Conservation (phyloP, 1,139 yeast genomes). For the Chernovozyma aurita region DNA sequence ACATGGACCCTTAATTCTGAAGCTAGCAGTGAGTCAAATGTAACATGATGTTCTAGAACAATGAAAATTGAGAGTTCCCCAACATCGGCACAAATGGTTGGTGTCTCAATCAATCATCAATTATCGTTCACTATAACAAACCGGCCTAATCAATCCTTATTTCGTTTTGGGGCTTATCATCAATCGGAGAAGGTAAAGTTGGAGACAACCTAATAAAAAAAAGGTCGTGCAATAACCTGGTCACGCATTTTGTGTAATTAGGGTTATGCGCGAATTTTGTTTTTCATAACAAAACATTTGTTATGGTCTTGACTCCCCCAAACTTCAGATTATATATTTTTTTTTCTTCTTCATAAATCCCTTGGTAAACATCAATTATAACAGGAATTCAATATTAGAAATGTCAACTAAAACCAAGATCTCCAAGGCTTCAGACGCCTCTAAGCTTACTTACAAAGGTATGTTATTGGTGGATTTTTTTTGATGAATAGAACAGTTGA, state of each 20-base stretch:
- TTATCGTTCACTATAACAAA: too few species aligned
- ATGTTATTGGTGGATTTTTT: conserved; percentile 18
- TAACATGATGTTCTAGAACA: too few species aligned
- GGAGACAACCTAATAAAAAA: too few species aligned
- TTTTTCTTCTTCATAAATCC: conserved; percentile 6
- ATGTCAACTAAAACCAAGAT: conserved; percentile 26
- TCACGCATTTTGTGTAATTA: conserved; percentile 6
- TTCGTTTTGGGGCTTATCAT: too few species aligned
- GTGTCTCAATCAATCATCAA: too few species aligned
- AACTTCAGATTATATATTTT: conserved; percentile 5
- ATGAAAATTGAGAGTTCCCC: too few species aligned
- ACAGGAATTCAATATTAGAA: conserved; percentile 13
- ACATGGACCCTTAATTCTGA: too few species aligned
- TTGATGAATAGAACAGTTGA: not conserved
- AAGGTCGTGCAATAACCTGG: not conserved
- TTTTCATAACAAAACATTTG: conserved; percentile 5
- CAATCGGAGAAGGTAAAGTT: too few species aligned
- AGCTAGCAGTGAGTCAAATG: too few species aligned
- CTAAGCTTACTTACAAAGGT: conserved; percentile 51
- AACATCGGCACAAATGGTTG: too few species aligned
- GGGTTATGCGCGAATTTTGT: conserved; percentile 5
- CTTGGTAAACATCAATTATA: conserved; percentile 1
- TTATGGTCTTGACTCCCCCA: conserved; percentile 7
- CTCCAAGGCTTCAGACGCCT: conserved; percentile 23
- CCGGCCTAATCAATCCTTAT: too few species aligned